These are phyloP conservation scores for Oryza rufipogon DNA, from an alignment of 176 grass and related monocot genomes.

Conservation along the genomic window DNA sequence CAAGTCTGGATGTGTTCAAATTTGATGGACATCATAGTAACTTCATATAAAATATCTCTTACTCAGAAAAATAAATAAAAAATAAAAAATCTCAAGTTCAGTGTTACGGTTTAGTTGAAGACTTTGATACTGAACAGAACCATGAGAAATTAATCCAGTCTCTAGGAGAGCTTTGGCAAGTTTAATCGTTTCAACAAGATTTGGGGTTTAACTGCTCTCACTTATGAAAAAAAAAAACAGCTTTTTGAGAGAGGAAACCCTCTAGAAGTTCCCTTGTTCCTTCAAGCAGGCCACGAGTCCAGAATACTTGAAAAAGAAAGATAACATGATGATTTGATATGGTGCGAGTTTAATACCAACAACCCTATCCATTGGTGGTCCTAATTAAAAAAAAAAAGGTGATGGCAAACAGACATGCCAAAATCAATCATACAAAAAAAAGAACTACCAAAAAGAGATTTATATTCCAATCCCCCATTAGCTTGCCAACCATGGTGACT, in stretches of 20 bases:
- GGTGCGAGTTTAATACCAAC: background rate
- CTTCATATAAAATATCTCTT: background rate
- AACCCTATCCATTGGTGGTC: background rate
- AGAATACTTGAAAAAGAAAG: background rate
- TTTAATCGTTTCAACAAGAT: background rate
- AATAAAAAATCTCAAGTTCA: background rate
- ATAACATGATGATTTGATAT: background rate
- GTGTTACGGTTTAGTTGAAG: background rate
- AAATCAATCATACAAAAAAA: background rate
- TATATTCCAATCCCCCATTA: background rate
- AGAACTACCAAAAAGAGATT: no score
- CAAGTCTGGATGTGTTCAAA: background rate
- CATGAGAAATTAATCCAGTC: background rate
- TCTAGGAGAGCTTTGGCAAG: background rate
- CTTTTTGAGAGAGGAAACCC: background rate
- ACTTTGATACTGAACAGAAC: background rate
- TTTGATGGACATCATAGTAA: background rate
- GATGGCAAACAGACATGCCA: background rate
- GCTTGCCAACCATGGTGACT: background rate
- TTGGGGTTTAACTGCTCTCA: background rate
- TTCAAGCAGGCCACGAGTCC: background rate
- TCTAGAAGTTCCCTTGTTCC: background rate
- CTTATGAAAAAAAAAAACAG: constrained; percentile 5
- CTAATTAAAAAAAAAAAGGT: background rate
- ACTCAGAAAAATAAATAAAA: no score